These are phyloP conservation scores for Citrus cavaleriei DNA, from an alignment of 345 rosid genomes.

Conservation along the genomic window DNA sequence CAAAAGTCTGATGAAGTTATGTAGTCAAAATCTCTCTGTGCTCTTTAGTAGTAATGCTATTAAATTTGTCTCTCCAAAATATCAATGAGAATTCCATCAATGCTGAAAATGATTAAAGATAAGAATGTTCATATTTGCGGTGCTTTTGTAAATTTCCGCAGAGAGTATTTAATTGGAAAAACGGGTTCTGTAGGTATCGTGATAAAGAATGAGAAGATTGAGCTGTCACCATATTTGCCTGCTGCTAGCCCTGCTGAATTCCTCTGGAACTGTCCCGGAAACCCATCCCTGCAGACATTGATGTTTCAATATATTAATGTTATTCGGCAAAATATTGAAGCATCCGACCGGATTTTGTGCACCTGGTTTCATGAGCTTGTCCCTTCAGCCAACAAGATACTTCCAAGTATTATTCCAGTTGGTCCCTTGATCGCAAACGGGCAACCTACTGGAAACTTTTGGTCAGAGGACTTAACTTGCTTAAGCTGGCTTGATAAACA, in stretches of 20 bases:
- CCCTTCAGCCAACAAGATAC: constrained; percentile 1
- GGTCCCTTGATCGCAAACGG: constrained; percentile 8
- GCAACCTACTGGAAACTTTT: constrained; percentile 1
- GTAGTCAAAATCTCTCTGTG: no score
- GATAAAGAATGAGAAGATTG: not conserved
- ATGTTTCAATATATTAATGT: not conserved
- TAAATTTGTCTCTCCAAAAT: not conserved
- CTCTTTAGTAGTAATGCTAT: no score
- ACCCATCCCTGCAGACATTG: not conserved
- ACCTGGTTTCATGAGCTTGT: constrained; percentile 23
- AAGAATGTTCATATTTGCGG: not conserved
- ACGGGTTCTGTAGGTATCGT: constrained; percentile 2
- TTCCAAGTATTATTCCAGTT: constrained; percentile 13
- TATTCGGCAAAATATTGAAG: not conserved
- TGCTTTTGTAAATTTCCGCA: not conserved
- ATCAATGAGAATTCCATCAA: not conserved
- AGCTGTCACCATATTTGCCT: constrained; percentile 8
- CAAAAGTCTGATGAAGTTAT: no score
- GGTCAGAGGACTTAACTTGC: constrained; percentile 24
- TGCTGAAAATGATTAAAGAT: not conserved
- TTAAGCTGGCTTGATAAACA: constrained; percentile 24
- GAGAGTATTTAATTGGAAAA: not conserved
- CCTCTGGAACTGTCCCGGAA: constrained; percentile 10
- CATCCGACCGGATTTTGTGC: not conserved
- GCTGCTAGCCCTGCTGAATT: constrained; percentile 7